Evolutionary conservation across 345 rosid species (phyloP).

Genomic region (Limnanthes douglasii): DNA sequence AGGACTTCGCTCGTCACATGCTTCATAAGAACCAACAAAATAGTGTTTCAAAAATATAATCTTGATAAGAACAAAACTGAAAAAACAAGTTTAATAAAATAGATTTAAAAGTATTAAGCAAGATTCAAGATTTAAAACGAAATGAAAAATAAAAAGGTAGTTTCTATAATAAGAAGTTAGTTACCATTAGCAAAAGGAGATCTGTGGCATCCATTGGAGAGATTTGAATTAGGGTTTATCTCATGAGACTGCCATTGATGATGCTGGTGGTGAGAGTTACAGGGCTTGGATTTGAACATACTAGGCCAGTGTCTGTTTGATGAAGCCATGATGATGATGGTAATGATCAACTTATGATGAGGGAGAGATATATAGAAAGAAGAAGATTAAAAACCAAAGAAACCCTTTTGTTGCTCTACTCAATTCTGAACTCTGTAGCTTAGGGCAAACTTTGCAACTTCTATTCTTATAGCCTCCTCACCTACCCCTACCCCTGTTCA

Average conservation of each 20-base stretch:
- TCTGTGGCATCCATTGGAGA: conserved; percentile 39
- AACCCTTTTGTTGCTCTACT: too few relatives aligned
- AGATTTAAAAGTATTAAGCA: background rate
- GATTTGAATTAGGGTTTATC: conserved; percentile 51
- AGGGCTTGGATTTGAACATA: conserved; percentile 97
- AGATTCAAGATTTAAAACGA: background rate
- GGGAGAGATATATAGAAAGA: conserved; percentile 15
- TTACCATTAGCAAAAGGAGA: conserved; percentile 45
- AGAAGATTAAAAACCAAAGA: too few relatives aligned
- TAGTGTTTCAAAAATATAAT: background rate
- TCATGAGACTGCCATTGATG: conserved; percentile 96
- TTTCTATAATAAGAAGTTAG: too few relatives aligned
- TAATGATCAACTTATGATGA: conserved; percentile 4
- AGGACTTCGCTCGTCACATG: conserved; percentile 79
- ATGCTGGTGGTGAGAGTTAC: conserved; percentile 32
- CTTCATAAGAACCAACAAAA: conserved; percentile 14
- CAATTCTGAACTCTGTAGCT: too few relatives aligned
- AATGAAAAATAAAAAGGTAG: conserved; percentile 16
- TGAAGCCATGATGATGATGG: conserved; percentile 61
- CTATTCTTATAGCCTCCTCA: too few relatives aligned
- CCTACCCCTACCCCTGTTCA: too few relatives aligned
- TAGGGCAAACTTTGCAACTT: too few relatives aligned
- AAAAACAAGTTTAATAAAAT: background rate
- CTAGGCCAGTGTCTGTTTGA: conserved; percentile 99
- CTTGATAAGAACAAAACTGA: background rate